phyloP scores from a whole-genome alignment of 148 eudicot species.

The Limonium bicolor region DNA sequence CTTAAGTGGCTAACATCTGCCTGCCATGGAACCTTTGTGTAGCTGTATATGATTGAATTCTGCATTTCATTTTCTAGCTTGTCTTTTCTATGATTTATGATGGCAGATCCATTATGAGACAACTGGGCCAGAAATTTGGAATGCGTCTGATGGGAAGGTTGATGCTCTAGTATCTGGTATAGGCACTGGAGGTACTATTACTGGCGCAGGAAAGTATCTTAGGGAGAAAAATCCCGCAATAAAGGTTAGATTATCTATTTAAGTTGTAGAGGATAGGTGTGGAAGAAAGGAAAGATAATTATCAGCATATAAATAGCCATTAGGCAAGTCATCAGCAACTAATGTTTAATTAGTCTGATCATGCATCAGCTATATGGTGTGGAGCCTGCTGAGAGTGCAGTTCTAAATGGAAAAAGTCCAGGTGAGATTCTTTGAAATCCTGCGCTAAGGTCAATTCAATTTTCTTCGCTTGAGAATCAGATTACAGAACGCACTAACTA shows the following conservation, averaged over 20 bases:
- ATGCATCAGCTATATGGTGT: slow-evolving; percentile 46
- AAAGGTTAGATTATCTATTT: slow-evolving; percentile 27
- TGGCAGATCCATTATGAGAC: slow-evolving; percentile 67
- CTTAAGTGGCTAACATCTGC: not conserved
- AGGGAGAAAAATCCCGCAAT: slow-evolving; percentile 65
- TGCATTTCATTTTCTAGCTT: too few relatives aligned
- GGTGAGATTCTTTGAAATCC: slow-evolving; percentile 26
- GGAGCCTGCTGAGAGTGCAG: slow-evolving; percentile 72
- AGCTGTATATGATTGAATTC: too few relatives aligned
- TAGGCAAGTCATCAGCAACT: not conserved
- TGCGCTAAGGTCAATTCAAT: too few relatives aligned
- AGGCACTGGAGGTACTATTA: slow-evolving; percentile 79
- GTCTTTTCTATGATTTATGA: too few relatives aligned
- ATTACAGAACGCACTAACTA: too few relatives aligned
- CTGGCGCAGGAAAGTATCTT: slow-evolving; percentile 60
- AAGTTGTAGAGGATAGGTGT: not conserved
- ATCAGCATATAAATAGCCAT: too few relatives aligned
- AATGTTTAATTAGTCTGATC: not conserved
- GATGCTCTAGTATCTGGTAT: slow-evolving; percentile 64
- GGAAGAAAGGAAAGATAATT: too few relatives aligned
- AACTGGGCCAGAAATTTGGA: slow-evolving; percentile 94
- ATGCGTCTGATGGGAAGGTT: slow-evolving; percentile 39
- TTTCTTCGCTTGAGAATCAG: too few relatives aligned
- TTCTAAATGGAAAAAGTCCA: slow-evolving; percentile 62
- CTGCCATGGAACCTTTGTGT: too few relatives aligned